Percentiles rank a stretch among this genome's conserved stretches.
Conservation (phyloP, 345 rosid genomes). For the Luvunga scandens region DNA sequence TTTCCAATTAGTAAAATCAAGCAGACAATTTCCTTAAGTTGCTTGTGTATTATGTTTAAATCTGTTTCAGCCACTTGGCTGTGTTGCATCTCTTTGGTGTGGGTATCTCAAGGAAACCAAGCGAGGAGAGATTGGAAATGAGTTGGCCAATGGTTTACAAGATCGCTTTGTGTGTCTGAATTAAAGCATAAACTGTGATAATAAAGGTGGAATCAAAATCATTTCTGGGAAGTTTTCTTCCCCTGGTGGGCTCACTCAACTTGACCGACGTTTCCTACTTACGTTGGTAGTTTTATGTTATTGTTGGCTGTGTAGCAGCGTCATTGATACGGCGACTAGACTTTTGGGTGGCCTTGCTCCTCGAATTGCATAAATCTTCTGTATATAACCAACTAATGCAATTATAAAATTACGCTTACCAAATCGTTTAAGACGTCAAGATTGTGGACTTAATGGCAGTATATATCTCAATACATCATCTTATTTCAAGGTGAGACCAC, state of each 20-base stretch:
- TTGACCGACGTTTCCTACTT: background rate
- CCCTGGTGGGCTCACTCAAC: too few relatives aligned
- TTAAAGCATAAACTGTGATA: background rate
- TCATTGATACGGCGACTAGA: background rate
- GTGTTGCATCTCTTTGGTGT: background rate
- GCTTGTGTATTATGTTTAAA: background rate
- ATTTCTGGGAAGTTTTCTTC: background rate
- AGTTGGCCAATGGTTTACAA: too few relatives aligned
- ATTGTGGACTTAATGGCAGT: background rate
- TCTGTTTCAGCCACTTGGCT: background rate
- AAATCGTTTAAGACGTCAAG: too few relatives aligned
- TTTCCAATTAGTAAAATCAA: background rate
- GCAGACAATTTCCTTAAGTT: background rate
- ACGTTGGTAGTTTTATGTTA: background rate
- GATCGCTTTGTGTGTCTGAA: background rate
- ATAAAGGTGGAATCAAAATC: background rate
- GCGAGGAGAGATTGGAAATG: background rate
- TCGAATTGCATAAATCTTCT: background rate
- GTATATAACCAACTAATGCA: background rate
- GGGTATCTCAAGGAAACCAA: background rate
- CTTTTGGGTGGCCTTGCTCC: background rate
- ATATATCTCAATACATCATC: background rate
- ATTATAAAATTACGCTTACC: too few relatives aligned
- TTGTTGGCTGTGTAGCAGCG: background rate
- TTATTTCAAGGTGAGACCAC: background rate